phyloP scores from a whole-genome alignment of 78 protist genomes.

The Anaeramoeba ignava region DNA sequence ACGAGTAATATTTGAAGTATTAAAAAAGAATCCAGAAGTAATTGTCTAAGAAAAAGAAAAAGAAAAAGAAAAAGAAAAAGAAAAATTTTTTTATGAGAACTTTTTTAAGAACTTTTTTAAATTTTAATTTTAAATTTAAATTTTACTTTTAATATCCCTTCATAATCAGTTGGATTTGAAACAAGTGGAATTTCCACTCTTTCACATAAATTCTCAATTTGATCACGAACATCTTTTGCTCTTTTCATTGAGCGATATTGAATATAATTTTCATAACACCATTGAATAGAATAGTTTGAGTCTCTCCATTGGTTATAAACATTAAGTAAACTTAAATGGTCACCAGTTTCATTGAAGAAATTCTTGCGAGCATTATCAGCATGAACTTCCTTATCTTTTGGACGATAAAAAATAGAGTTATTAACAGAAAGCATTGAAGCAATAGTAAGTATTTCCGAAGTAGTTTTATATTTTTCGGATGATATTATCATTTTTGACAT shows the following conservation, averaged over 20 bases:
- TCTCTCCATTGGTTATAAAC: conserved; percentile 77
- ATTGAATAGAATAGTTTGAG: conserved; percentile 53
- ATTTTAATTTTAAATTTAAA: too few relatives aligned
- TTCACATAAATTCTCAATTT: conserved; percentile 16
- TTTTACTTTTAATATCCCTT: background rate
- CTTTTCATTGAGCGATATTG: conserved; percentile 66
- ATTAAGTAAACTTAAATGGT: conserved; percentile 74
- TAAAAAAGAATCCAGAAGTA: background rate
- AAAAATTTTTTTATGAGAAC: background rate
- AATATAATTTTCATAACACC: conserved; percentile 87
- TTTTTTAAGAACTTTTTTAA: too few relatives aligned
- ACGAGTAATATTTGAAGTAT: background rate
- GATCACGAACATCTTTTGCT: conserved; percentile 86
- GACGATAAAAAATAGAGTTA: conserved; percentile 69
- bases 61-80: background rate
- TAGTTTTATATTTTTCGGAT: conserved; percentile 42
- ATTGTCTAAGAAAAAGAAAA: background rate
- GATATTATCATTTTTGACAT: conserved; percentile 64
- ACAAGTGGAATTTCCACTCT: background rate
- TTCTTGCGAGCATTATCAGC: conserved; percentile 58
- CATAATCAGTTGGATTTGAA: background rate
- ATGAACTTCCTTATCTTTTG: conserved; percentile 53
- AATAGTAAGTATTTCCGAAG: conserved; percentile 47
- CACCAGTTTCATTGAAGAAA: conserved; percentile 61
- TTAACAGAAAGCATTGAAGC: conserved; percentile 79